phyloP scores from a whole-genome alignment of 176 grass and related monocot genomes.

The Eragrostis curvula region DNA sequence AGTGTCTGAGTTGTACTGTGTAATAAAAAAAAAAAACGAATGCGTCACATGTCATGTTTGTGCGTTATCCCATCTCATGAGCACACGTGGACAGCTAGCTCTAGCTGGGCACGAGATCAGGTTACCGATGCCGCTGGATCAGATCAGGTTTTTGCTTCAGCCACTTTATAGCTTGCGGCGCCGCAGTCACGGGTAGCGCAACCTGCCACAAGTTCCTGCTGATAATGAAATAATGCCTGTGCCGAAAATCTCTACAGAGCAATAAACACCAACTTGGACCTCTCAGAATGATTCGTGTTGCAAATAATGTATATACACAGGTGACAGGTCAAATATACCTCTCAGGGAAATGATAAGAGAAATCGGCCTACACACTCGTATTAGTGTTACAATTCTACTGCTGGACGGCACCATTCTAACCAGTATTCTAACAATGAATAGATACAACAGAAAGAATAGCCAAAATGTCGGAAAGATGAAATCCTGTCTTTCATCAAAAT shows the following conservation, averaged over 20 bases:
- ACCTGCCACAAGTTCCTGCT: too few species aligned
- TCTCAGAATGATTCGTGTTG: not conserved
- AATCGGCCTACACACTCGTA: not conserved
- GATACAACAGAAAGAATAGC: conserved; percentile 35
- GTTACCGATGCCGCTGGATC: too few species aligned
- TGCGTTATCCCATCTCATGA: conserved; percentile 6
- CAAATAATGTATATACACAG: conserved; percentile 27
- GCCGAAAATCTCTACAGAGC: not conserved
- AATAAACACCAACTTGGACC: not conserved
- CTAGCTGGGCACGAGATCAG: not conserved
- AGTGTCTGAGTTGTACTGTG: too few species aligned
- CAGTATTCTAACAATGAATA: conserved; percentile 36
- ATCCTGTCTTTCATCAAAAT: conserved; percentile 5
- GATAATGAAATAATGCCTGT: not conserved
- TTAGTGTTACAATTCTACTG: conserved; percentile 25
- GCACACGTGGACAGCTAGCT: not conserved
- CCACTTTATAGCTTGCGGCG: not conserved
- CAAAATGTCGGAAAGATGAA: not conserved
- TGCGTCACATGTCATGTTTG: not conserved
- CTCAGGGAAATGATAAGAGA: conserved; percentile 9
- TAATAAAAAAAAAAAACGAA: too few species aligned
- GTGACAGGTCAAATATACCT: conserved; percentile 21
- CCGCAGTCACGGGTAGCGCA: not conserved
- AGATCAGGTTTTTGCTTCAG: not conserved
- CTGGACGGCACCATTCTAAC: conserved; percentile 33